A percentile compares a stretch with the other conserved stretches of the same genome.
Conservation (phyloP, 2,329 filamentous ascomycete genomes). For the Xylariaceae sp. region DNA sequence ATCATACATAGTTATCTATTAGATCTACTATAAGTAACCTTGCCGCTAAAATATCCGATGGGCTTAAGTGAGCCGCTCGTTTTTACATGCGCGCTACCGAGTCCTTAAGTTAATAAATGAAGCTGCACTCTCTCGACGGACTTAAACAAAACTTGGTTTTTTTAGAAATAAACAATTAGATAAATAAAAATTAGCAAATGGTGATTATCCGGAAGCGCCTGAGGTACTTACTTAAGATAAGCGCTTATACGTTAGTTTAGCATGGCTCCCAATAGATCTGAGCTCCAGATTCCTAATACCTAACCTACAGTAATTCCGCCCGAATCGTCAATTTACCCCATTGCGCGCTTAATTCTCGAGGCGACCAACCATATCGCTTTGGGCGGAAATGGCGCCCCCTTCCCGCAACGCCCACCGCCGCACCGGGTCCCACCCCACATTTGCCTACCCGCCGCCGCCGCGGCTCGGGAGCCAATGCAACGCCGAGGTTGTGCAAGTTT, state of each 20-base stretch:
- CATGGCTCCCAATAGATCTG: too few relatives aligned
- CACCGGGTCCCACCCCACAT: neutral
- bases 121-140: neutral
- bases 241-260: too few relatives aligned
- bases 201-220: too few relatives aligned
- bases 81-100: slow-evolving; percentile 17
- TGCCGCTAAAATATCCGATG: neutral
- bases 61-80: slow-evolving; percentile 10
- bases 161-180: too few relatives aligned
- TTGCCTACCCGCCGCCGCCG: neutral
- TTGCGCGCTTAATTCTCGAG: slow-evolving; percentile 16
- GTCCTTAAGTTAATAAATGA: neutral
- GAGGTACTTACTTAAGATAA: too few relatives aligned
- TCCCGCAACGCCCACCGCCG: neutral
- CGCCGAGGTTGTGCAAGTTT: too few relatives aligned
- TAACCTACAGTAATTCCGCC: too few relatives aligned
- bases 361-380: slow-evolving; percentile 7
- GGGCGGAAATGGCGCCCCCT: neutral
- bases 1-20: neutral
- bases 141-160: too few relatives aligned
- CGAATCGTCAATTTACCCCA: too few relatives aligned
- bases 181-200: too few relatives aligned
- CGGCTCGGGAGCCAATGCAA: neutral
- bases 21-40: too few relatives aligned
- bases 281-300: too few relatives aligned